A percentile compares a stretch with the other conserved stretches of the same genome.
Evolutionary conservation across 768 basidiomycete genomes (phyloP).

Genomic region (Rhizopogon rudus): DNA sequence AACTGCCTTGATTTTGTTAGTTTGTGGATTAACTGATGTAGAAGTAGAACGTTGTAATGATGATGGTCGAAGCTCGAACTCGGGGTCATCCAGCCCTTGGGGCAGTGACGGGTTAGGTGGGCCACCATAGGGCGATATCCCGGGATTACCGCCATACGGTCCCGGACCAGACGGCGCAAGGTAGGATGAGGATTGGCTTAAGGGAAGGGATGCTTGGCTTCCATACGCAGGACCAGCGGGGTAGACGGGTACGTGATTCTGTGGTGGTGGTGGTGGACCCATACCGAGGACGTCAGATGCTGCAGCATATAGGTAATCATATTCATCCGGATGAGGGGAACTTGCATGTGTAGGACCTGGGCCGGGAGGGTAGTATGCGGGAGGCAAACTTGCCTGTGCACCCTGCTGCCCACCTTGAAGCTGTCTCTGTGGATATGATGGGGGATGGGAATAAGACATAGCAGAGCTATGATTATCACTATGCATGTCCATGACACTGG

Average conservation of each 20-base stretch:
- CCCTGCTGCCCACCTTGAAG: constrained; percentile 24
- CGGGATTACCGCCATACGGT: constrained; percentile 16
- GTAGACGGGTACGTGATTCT: constrained; percentile 14
- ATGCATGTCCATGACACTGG: constrained; percentile 32
- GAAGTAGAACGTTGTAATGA: constrained; percentile 52
- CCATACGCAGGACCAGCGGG: constrained; percentile 17
- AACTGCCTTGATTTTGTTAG: constrained; percentile 72
- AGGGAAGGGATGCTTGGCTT: constrained; percentile 12
- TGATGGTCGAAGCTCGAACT: constrained; percentile 54
- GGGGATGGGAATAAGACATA: constrained; percentile 10
- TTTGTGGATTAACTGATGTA: constrained; percentile 50
- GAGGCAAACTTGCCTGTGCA: constrained; percentile 16
- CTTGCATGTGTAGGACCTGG: constrained; percentile 5
- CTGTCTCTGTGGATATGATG: constrained; percentile 17
- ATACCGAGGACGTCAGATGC: constrained; percentile 80
- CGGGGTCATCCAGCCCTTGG: constrained; percentile 33
- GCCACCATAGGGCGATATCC: constrained; percentile 11
- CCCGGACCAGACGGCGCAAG: constrained; percentile 22
- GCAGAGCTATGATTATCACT: constrained; percentile 30
- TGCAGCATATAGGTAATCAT: constrained; percentile 63
- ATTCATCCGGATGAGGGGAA: constrained; percentile 34
- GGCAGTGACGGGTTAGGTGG: constrained; percentile 20
- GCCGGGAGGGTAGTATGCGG: constrained; percentile 13
- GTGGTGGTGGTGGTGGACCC: constrained; percentile 45
- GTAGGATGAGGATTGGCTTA: constrained; percentile 28